Base-by-base conservation (phyloP, 805 yeast genomes). In the Maudiozyma bulderi region DNA sequence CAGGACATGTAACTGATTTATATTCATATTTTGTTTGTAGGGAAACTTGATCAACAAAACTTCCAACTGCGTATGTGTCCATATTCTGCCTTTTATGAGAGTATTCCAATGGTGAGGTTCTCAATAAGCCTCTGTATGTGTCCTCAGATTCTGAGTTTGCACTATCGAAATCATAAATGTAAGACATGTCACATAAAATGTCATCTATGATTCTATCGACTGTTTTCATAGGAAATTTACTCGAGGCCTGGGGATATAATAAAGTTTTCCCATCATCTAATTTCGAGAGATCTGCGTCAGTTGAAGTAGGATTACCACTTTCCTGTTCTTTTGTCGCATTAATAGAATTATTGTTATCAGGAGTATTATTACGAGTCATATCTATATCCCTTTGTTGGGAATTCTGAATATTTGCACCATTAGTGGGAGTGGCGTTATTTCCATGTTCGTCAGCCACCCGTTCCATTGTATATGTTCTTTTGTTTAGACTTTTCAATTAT, bases 191-290 rank as follows among this genome's bases (percentile, higher is more conserved):
- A 32, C 70, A 73, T 47, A 75, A 67, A 32, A 84, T 59, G 57
- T 84, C 91, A 60, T 82, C 88, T 26, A 84, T 56, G 20, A 85
- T 69, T 48, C 91, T 69, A 57, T 84, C 84, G 6, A 82, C 65
- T 0, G 91, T 83, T 57, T 84, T 85, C 65, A 78, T 78, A 5
- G 67, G 67, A 40, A 56, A 59, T 7, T 41, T 39, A 3, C 40
- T 44, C 14, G 48, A 38, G 20, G 54, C 42, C 41, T 55, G 47
- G 11, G 61, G 57, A 43, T 65, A 65, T 47, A 65, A 43, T 7
- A 61, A 41, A 8, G 50, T 49, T 31, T 54, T 60, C 11, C 69
- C 69, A 47, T 54, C 56, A 45, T 65, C 68, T 14, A 47, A 39
- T 35, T n/a, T n/a, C 6, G 13, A 14, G 14, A 6, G 38, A 35